These are phyloP conservation scores for Leucocoprinus birnbaumii DNA, from an alignment of 768 basidiomycete species.

Conservation along the genomic window DNA sequence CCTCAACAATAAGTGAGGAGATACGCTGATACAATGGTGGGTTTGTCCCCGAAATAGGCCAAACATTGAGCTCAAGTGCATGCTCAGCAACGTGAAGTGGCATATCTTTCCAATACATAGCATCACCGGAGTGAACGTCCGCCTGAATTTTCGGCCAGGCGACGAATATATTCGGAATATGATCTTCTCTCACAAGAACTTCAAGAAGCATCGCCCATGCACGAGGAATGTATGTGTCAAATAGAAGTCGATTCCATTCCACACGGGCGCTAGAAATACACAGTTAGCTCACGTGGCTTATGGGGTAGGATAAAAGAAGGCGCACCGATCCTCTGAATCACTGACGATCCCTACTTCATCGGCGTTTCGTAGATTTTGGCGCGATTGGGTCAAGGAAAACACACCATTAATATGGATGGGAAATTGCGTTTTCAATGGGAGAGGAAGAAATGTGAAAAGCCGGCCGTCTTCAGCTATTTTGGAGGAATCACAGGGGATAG, in stretches of 20 bases:
- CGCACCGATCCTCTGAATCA: constrained; percentile 40
- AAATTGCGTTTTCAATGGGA: constrained; percentile 44
- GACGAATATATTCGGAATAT: constrained; percentile 27
- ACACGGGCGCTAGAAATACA: constrained; percentile 32
- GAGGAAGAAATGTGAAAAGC: constrained; percentile 46
- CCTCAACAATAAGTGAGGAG: constrained; percentile 23
- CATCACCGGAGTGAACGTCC: constrained; percentile 32
- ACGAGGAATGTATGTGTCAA: constrained; percentile 39
- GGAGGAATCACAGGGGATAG: constrained; percentile 25
- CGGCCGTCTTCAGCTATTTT: constrained; percentile 24
- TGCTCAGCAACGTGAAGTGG: constrained; percentile 25
- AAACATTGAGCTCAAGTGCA: constrained; percentile 27
- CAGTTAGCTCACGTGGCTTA: neutral
- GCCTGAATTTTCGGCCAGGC: constrained; percentile 38
- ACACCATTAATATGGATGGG: constrained; percentile 42
- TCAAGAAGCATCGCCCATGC: constrained; percentile 38
- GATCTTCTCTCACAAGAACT: constrained; percentile 21
- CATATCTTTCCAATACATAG: constrained; percentile 33
- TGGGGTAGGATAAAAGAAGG: neutral
- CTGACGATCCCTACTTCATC: constrained; percentile 34
- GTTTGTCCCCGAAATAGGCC: constrained; percentile 28
- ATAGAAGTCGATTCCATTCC: constrained; percentile 47
- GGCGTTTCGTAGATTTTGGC: constrained; percentile 42
- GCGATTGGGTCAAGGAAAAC: constrained; percentile 42
- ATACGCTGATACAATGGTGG: constrained; percentile 1